Base-by-base conservation (phyloP, 2,329 filamentous ascomycete species). In the Botryotinia convoluta region DNA sequence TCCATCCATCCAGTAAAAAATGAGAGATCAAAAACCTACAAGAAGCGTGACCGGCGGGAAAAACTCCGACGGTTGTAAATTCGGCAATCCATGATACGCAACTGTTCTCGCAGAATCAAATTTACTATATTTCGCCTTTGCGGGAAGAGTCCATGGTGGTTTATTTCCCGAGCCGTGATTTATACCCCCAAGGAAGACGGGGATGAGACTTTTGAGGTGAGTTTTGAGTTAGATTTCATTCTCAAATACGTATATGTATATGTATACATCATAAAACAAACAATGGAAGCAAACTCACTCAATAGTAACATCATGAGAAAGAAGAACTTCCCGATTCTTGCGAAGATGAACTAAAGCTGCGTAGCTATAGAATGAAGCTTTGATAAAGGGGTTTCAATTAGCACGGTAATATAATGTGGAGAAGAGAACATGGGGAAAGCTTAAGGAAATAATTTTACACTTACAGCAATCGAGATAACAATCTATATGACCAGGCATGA, bases 91-190 rank as follows among this genome's bases (percentile, higher is more conserved):
- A 75, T 88, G 88, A 77, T 88, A 86, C 71, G 82, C 82, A 74
- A 84, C 83, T n/a, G 86, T 86, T 61, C 87, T 83, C 32, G 80
- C 78, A 4, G 78, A 78, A 77, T 90, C 88, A 73, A 83, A 86
- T 39, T 77, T 77, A 67, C 86, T 84, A 79, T 93, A 91, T 1
- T 79, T 81, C 35, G 87, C 90, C 84, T 95, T 95, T 61, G 88
- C 89, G 2, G 90, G 88, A 44, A 93, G 84, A 0, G 85, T 85
- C 91, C 92, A 94, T 1, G 93, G 93, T 0, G 93, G 92, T 76
- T 89, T 89, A 81, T 96, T 95, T 68, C 91, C 91, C 89, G 76
- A 42, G 35, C 68, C 67, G 29, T 69, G 51, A 37, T 90, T 92
- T 79, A 93, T 88, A 63, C 86, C 91, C 39, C 89, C 90, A 22